Evolutionary conservation across 2,329 filamentous ascomycete genomes (phyloP), one percentile per base, ranked within the genome.

Genomic region (Cercospora berteroae): DNA sequence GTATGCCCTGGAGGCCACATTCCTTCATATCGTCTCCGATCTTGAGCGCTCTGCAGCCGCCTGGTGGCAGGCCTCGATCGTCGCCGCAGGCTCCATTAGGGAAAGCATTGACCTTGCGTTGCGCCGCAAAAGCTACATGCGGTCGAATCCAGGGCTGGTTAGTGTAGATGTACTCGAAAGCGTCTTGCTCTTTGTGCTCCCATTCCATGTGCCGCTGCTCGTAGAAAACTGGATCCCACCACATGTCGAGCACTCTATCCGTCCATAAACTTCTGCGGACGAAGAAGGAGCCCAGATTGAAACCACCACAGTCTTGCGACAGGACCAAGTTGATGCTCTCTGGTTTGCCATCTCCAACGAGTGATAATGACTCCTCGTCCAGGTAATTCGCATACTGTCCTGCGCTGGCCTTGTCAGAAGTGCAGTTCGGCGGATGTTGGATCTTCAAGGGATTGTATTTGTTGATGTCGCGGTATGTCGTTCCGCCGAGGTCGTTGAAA

Each of bases 121-220:
- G 94, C 0, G 91, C 90, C 57, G 97, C 85, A 80, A 99, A 99
- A 4, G 88, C 94, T 3, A 93, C 89, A 74, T 95, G 91, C 65
- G 92, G 89, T 67, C 95, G 89, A 63, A 98, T 88, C 94, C 95
- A 99, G 0, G 95, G 92, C 78, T 98, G 94, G 64, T 90, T 90
- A 66, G 85, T 87, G 81, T 99, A 99, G 70, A 99, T 85, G 81
- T 96, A 91, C 81, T 97, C 94, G 50, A 99, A 83, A 1, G 94
- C 93, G 77, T 98, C 94, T 81, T 99, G 95, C 79, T 99, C 95
- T 79, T 98, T 98, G 83, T 99, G 95, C 76, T 95, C 94, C 95
- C 95, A 99, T 70, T 95, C 88, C 94, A 97, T 97, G 79, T 99
- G 95, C 78, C 93, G 96, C 81, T 99, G 95, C 81, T 99, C 95